A percentile compares a stretch with the other conserved stretches of the same genome.
phyloP scores from a whole-genome alignment of 169 alveolate genomes.

The Prorocentrum cordatum region DNA sequence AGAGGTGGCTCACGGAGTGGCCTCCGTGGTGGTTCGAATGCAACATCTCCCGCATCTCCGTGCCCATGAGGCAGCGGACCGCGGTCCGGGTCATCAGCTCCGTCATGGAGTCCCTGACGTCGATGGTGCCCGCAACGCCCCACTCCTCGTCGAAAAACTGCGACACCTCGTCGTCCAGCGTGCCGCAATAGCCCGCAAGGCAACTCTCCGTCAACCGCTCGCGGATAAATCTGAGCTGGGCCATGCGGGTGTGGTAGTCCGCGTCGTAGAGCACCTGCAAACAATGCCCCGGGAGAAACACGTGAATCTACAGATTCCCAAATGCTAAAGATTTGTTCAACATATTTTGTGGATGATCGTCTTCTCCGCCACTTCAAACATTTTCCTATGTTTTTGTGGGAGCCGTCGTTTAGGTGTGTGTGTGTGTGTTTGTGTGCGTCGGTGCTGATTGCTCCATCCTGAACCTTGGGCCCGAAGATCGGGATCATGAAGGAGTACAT shows the following conservation, averaged over 20 bases:
- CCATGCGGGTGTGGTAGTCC: slow-evolving; percentile 25
- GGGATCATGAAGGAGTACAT: slow-evolving; percentile 53
- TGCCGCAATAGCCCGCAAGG: not conserved
- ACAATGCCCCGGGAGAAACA: no score
- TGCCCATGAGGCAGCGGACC: slow-evolving; percentile 41
- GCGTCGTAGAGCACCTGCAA: slow-evolving; percentile 19
- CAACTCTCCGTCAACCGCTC: no score
- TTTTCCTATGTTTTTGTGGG: no score
- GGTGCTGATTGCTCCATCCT: no score
- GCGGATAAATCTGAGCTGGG: slow-evolving; percentile 25
- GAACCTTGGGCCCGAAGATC: slow-evolving; percentile 38
- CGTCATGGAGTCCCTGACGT: slow-evolving; percentile 37
- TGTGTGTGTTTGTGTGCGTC: no score
- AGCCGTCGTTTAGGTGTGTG: no score
- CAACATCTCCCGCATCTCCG: slow-evolving; percentile 9
- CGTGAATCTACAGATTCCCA: no score
- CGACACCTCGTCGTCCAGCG: slow-evolving; percentile 21
- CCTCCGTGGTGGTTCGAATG: not conserved
- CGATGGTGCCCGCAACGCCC: slow-evolving; percentile 7
- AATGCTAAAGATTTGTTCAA: no score
- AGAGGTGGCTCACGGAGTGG: no score
- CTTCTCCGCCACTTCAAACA: no score
- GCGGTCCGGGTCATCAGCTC: not conserved
- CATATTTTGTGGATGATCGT: no score
- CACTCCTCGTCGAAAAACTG: slow-evolving; percentile 10